phyloP scores from a whole-genome alignment of 495 filamentous ascomycete genomes.

The Talaromyces nanjingensis region DNA sequence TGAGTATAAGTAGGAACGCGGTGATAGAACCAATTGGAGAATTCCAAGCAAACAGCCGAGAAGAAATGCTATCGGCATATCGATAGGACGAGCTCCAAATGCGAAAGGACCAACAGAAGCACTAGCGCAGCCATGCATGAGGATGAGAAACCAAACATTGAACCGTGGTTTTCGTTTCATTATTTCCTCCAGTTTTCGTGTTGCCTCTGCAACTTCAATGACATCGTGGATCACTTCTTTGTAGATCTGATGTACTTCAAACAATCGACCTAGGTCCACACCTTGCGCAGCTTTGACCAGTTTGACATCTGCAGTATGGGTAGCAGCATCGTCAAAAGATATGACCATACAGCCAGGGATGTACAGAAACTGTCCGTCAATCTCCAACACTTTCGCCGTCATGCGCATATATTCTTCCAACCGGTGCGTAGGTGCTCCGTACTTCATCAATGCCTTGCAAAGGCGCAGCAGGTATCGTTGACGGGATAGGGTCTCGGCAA shows the following conservation, averaged over 20 bases:
- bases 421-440: constrained; percentile 71
- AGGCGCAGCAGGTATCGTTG: constrained; percentile 81
- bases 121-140: constrained; percentile 79
- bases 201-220: constrained; percentile 80
- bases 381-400: constrained; percentile 81
- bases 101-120: constrained; percentile 80
- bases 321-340: constrained; percentile 82
- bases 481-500: constrained; percentile 74
- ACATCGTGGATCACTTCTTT: constrained; percentile 89
- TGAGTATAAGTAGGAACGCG: constrained; percentile 65
- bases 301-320: constrained; percentile 90
- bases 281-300: constrained; percentile 71
- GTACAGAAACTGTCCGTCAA: constrained; percentile 88
- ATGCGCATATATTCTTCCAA: constrained; percentile 85
- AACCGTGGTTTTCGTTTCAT: constrained; percentile 57
- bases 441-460: constrained; percentile 81
- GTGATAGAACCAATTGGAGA: constrained; percentile 73
- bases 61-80: constrained; percentile 81
- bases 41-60: constrained; percentile 78
- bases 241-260: constrained; percentile 83
- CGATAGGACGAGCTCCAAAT: constrained; percentile 78
- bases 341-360: constrained; percentile 94
- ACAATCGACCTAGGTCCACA: constrained; percentile 75
- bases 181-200: constrained; percentile 57
- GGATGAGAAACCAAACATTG: constrained; percentile 62